A percentile compares a stretch with the other conserved stretches of the same genome.
phyloP scores from a whole-genome alignment of 2,329 filamentous ascomycete species.

The Leptographium wingfieldii region DNA sequence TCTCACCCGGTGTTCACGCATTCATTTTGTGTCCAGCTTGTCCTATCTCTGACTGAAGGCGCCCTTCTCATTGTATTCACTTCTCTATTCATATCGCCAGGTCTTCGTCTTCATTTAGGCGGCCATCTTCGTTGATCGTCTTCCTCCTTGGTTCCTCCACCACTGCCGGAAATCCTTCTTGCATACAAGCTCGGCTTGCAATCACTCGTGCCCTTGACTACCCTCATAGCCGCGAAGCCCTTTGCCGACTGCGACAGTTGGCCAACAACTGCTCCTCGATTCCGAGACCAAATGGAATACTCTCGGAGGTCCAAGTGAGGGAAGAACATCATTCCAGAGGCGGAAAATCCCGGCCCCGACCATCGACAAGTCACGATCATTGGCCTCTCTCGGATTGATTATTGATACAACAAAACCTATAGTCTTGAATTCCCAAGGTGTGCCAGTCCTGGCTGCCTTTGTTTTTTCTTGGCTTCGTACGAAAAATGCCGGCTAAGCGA shows the following conservation, averaged over 20 bases:
- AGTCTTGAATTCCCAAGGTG: neutral
- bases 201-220: neutral
- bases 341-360: neutral
- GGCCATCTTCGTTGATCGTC: neutral
- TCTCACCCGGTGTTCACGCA: neutral
- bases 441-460: neutral
- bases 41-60: neutral
- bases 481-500: conserved; percentile 36
- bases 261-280: neutral
- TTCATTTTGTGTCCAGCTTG: neutral
- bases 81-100: neutral
- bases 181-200: neutral
- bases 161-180: neutral
- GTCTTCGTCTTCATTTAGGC: neutral
- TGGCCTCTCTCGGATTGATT: neutral
- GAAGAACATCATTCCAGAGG: neutral
- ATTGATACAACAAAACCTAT: neutral
- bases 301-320: neutral
- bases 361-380: neutral
- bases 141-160: neutral
- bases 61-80: neutral
- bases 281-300: neutral
- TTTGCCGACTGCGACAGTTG: neutral
- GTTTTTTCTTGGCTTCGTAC: neutral
- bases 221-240: neutral